A percentile compares a stretch with the other conserved stretches of the same genome.
phyloP scores from a whole-genome alignment of 305 asterid species.

The Nicotiana rustica region DNA sequence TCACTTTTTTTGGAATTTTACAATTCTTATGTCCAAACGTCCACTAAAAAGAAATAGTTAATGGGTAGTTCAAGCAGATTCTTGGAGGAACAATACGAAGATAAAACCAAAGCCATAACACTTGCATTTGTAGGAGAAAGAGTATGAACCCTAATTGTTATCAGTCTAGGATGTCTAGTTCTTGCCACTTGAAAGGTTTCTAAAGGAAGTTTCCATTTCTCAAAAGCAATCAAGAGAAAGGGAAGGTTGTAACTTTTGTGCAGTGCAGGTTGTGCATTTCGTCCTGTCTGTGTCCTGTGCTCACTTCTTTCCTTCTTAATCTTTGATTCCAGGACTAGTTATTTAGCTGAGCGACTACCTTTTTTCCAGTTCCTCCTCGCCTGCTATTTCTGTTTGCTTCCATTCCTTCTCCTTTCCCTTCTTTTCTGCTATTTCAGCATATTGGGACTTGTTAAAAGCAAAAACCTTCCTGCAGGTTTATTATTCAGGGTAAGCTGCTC shows the following conservation, averaged over 20 bases:
- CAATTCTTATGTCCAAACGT: no score
- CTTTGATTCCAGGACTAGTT: neutral
- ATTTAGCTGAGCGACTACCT: neutral
- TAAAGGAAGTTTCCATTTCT: neutral
- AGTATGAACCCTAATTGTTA: conserved; percentile 1
- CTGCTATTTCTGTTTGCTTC: neutral
- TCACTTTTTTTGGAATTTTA: no score
- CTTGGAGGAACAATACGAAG: neutral
- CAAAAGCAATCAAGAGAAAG: conserved; percentile 24
- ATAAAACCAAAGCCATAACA: conserved; percentile 1
- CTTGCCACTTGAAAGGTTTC: neutral
- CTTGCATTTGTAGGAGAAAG: conserved; percentile 9
- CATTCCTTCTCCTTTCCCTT: neutral
- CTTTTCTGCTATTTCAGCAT: neutral
- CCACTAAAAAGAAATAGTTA: neutral
- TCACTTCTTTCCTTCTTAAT: neutral
- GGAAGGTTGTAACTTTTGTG: neutral
- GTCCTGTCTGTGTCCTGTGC: neutral
- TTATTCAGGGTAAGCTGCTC: conserved; percentile 15
- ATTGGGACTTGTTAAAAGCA: neutral
- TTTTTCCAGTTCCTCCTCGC: neutral
- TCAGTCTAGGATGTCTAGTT: conserved; percentile 19
- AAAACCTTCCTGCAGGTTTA: neutral
- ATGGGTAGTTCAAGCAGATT: conserved; percentile 22
- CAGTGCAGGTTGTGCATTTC: conserved; percentile 24